These are phyloP conservation scores for Darksidea phi DNA, from an alignment of 495 filamentous ascomycete genomes.

Conservation along the genomic window DNA sequence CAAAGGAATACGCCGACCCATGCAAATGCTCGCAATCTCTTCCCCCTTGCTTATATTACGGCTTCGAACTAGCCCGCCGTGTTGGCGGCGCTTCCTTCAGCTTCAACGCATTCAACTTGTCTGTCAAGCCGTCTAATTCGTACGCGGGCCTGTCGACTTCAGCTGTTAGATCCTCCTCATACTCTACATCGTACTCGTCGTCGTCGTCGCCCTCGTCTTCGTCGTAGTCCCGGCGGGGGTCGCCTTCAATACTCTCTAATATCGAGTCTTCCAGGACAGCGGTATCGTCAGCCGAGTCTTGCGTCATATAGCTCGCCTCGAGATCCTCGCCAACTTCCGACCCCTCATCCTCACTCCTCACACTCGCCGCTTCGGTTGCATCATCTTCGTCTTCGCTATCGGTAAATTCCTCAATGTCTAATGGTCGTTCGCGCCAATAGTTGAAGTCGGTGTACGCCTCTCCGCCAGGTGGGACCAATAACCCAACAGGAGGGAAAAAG, in stretches of 20 bases:
- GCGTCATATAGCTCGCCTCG: slow-evolving; percentile 39
- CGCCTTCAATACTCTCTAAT: slow-evolving; percentile 40
- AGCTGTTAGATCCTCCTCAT: slow-evolving; percentile 29
- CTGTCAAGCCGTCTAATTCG: slow-evolving; percentile 2
- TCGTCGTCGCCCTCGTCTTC: slow-evolving; percentile 47
- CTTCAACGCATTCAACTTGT: slow-evolving; percentile 7
- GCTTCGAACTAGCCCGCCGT: slow-evolving; percentile 6
- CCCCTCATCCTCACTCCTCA: slow-evolving; percentile 48
- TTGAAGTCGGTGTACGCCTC: slow-evolving; percentile 49
- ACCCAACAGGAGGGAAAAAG: slow-evolving; percentile 70
- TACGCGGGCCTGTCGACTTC: slow-evolving; percentile 24
- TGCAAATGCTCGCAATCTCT: too few relatives aligned
- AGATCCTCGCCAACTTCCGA: slow-evolving; percentile 47
- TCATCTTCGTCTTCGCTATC: slow-evolving; percentile 45
- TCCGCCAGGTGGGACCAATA: slow-evolving; percentile 43
- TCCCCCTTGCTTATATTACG: background rate
- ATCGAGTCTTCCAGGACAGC: slow-evolving; percentile 36
- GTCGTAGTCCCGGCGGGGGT: slow-evolving; percentile 42
- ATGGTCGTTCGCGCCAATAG: slow-evolving; percentile 45
- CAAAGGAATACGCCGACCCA: too few relatives aligned
- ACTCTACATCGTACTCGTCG: slow-evolving; percentile 40
- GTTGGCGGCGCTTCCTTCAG: slow-evolving; percentile 22
- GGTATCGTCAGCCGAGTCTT: slow-evolving; percentile 38
- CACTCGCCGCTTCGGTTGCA: slow-evolving; percentile 45
- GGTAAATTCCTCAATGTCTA: slow-evolving; percentile 44